Evolutionary conservation across 148 eudicot species (phyloP).

Genomic region (Amaranthus cruentus): DNA sequence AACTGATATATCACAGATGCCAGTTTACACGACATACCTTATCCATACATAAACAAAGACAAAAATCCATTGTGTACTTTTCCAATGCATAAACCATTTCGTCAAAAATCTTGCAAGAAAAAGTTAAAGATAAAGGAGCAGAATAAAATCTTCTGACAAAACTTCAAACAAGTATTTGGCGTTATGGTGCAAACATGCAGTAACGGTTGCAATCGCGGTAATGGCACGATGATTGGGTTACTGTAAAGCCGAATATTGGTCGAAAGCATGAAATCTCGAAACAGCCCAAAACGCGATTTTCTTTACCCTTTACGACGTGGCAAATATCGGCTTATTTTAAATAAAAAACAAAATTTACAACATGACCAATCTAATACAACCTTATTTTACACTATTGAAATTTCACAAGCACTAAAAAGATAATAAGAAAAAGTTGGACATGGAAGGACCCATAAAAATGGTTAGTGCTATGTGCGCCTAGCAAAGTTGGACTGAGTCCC

Average conservation of each 20-base stretch:
- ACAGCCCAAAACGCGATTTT: no score
- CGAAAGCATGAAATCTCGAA: no score
- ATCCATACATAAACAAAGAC: constrained; percentile 5
- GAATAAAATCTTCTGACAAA: background rate
- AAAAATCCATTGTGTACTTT: background rate
- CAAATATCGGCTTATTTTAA: background rate
- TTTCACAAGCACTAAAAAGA: background rate
- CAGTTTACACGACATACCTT: background rate
- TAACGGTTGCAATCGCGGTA: no score
- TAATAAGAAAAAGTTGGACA: constrained; percentile 7
- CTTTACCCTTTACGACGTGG: no score
- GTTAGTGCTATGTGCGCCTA: constrained; percentile 17
- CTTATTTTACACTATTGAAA: background rate
- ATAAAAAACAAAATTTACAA: background rate
- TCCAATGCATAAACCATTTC: constrained; percentile 6
- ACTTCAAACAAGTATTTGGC: constrained; percentile 1
- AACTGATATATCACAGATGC: background rate
- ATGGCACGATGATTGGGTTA: no score
- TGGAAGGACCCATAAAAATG: constrained; percentile 23
- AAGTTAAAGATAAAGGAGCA: background rate
- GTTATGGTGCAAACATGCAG: background rate
- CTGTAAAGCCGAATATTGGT: no score
- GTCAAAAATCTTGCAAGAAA: constrained; percentile 3
- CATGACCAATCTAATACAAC: no score
- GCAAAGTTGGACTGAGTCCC: constrained; percentile 20